Evolutionary conservation across 352 stramenopile genomes (phyloP), one percentile per base, ranked within the genome.

Genomic region (Phytophthora pinifolia): DNA sequence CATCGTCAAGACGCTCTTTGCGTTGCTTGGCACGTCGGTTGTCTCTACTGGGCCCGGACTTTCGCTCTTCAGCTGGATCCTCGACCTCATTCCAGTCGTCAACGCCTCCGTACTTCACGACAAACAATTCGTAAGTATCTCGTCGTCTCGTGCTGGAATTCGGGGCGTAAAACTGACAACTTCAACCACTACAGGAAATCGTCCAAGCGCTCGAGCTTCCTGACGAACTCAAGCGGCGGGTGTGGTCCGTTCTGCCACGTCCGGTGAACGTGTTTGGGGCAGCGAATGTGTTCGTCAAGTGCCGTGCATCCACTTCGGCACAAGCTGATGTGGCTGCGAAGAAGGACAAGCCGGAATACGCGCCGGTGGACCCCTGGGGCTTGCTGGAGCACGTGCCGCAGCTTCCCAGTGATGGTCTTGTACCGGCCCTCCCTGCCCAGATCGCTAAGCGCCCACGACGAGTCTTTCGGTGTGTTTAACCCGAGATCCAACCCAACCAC

Each of bases 41-140:
- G 74, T 88, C 14, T 77, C 70, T 12, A 73, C 62, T 33, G 83
- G 72, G 29, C 63, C 72, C 0, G 83, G 85, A 1, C 45, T 90
- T 9, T 89, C 85, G 27, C 76, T 95, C 6, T 95, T 95, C 48
- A 88, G 76, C 51, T 95, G 85, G 85, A 93, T 93, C 46, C 49
- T 95, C 39, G 85, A 95, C 59, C 62, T 95, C 51, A 86, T 95
- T 56, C 83, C 83, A 13, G 62, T 88, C 36, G 68, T 93, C 38
- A 86, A 83, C 46, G 78, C 77, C 2, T 88, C 79, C 2, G 74
- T 93, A 9, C 72, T 90, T 6, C 75, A 90, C 18, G 74, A 86
- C 39, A 81, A 84, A 35, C 79, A 89, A 65, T 88, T 80, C 44
- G 83, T 93, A 79, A 38, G 83, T 86, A 35, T 36, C 22, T 20